Evolutionary conservation across 345 rosid genomes (phyloP), one percentile per base, ranked within the genome.

Genomic region (Murraya paniculata): DNA sequence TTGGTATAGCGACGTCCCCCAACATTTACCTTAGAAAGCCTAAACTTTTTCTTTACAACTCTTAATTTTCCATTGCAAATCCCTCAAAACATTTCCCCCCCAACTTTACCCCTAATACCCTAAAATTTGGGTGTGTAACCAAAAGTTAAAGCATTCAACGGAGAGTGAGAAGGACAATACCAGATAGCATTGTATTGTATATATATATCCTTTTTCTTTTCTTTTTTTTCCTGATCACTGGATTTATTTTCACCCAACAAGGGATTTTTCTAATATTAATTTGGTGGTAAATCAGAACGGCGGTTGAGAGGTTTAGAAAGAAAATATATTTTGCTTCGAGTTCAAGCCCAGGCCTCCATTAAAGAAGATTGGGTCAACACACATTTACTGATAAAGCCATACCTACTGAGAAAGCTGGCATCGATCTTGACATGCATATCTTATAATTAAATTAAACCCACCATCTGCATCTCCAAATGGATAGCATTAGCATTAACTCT

Each of bases 351-450:
- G 2, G 57, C 57, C 22, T 53, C 8, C 18, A 61, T 11, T 60
- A 11, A 41, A 70, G 36, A 50, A 13, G 62, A 24, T 6, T 9
- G 1, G 38, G 11, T 33, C 70, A 64, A 61, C 69, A 65, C 31
- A 50, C 45, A 14, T 4, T 4, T 0, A 33, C 27, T 4, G 6
- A 38, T 24, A 3, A 27, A 13, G 27, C 38, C 53, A 69, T 50
- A 62, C 71, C 71, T 53, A 66, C 13, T 11, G 21, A 77, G 41
- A 77, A 66, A 74, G 81, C 84, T 84, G 84, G 78, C 84, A 71
- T 57, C 50, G 22, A 35, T n/a, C 33, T 4, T 21, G 2, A 4
- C 18, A 0, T 70, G 48, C 53, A 70, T 50, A 30, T 13, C 11
- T 45, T 45, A 3, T 16, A 14, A 38, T 67, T 24, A 79, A 69